Conservation (phyloP, 2,329 filamentous ascomycete species). For the Polytolypa hystricis region DNA sequence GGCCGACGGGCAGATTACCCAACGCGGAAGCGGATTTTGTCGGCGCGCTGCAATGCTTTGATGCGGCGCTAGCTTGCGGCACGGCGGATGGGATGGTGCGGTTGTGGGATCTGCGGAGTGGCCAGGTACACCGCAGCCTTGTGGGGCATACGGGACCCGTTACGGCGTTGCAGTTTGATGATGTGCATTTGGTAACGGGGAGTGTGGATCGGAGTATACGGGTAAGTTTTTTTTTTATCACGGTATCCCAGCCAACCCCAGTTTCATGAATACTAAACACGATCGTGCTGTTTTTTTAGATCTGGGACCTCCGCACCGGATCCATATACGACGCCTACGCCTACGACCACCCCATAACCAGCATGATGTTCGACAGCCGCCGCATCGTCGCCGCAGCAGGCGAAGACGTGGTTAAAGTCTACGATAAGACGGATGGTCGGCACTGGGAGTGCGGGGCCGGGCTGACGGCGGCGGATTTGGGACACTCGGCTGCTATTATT, state of each 20-base stretch:
- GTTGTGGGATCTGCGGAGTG: conserved; percentile 90
- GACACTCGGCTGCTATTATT: conserved; percentile 55
- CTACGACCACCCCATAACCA: conserved; percentile 82
- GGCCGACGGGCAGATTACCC: conserved; percentile 52
- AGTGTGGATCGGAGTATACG: conserved; percentile 86
- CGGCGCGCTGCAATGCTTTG: conserved; percentile 87
- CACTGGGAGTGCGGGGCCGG: conserved; percentile 96
- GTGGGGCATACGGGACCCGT: conserved; percentile 94
- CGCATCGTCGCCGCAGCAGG: conserved; percentile 84
- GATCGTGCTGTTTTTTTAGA: conserved; percentile 53
- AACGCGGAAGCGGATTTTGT: conserved; percentile 77
- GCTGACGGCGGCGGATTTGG: conserved; percentile 52
- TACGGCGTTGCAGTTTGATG: conserved; percentile 90
- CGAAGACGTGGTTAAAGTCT: conserved; percentile 92
- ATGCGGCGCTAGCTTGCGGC: conserved; percentile 87
- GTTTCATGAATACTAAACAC: no score
- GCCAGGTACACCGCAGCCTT: conserved; percentile 90
- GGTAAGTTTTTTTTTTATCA: conserved; percentile 47
- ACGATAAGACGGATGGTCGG: conserved; percentile 89
- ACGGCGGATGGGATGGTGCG: conserved; percentile 96
- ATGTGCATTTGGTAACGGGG: conserved; percentile 86
- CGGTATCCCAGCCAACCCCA: no score
- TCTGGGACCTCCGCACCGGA: conserved; percentile 95
- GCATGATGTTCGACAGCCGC: conserved; percentile 92
- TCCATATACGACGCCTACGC: conserved; percentile 94